phyloP scores from a whole-genome alignment of 2,329 filamentous ascomycete genomes.

The Cordyceps militaris region DNA sequence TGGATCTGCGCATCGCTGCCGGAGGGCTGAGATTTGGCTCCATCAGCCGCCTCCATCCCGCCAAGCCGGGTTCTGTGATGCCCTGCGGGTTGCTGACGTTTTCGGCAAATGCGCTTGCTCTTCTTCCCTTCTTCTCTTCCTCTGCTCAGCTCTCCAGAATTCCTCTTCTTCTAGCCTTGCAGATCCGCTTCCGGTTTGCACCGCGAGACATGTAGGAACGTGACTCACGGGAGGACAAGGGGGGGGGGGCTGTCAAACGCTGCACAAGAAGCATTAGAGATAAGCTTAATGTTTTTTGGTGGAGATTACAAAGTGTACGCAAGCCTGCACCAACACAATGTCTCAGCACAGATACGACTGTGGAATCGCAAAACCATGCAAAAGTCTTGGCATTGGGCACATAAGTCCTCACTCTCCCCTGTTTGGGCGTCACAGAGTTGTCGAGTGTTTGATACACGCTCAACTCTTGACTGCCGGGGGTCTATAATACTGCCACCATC shows the following conservation, averaged over 20 bases:
- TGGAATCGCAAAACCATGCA: not conserved
- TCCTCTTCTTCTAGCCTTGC: not conserved
- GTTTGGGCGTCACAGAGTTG: not conserved
- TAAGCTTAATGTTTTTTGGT: not conserved
- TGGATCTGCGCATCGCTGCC: conserved; percentile 6
- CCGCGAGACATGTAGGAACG: not conserved
- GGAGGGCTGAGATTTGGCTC: conserved; percentile 5
- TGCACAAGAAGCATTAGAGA: not conserved
- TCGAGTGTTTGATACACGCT: not conserved
- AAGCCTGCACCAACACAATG: conserved; percentile 1
- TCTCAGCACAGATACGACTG: not conserved
- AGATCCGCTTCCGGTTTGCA: not conserved
- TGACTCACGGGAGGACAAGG: not conserved
- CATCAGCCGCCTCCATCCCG: not conserved
- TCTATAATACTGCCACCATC: not conserved
- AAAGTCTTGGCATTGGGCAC: conserved; percentile 3
- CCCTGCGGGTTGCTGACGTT: not conserved
- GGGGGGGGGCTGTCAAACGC: not conserved
- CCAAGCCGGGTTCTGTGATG: conserved; percentile 5
- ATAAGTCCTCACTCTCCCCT: not conserved
- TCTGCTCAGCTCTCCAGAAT: not conserved
- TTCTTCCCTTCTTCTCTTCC: not conserved
- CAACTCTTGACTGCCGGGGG: not conserved
- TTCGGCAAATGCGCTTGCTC: not conserved
- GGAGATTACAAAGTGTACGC: not conserved